phyloP scores from a whole-genome alignment of 257 asterid genomes.

The Linaria vulgaris region DNA sequence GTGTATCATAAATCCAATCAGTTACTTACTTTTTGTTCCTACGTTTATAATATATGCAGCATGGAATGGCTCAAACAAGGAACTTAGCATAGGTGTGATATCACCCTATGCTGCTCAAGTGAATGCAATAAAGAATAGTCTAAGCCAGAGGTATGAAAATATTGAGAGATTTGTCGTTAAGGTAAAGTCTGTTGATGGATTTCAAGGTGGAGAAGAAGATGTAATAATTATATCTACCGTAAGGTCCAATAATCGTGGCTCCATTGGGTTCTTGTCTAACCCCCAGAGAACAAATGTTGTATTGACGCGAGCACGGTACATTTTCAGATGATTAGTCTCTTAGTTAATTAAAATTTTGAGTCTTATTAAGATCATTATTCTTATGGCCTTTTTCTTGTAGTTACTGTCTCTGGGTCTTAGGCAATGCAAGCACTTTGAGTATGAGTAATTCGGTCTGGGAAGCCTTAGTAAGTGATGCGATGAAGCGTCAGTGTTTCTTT shows the following conservation, averaged over 20 bases:
- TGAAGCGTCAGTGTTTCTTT: conserved; percentile 55
- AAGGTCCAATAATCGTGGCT: conserved; percentile 46
- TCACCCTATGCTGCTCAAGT: conserved; percentile 80
- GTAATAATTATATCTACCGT: conserved; percentile 66
- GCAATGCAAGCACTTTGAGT: conserved; percentile 52
- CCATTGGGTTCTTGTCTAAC: conserved; percentile 58
- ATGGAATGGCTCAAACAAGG: conserved; percentile 38
- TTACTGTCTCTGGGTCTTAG: conserved; percentile 68
- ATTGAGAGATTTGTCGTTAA: conserved; percentile 39
- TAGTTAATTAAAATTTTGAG: background rate
- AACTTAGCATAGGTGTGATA: conserved; percentile 59
- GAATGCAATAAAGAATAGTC: conserved; percentile 40
- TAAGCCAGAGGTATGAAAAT: conserved; percentile 32
- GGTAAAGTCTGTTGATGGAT: conserved; percentile 72
- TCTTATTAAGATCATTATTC: background rate
- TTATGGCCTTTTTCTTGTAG: conserved; percentile 30
- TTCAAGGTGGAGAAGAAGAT: conserved; percentile 82
- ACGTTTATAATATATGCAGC: conserved; percentile 32
- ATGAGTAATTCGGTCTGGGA: conserved; percentile 46
- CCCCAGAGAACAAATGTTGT: conserved; percentile 62
- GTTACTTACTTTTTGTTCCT: conserved; percentile 14
- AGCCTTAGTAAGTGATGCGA: conserved; percentile 46
- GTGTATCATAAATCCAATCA: background rate
- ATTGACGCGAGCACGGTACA: conserved; percentile 76
- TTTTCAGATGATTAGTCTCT: background rate